Conservation (phyloP, 148 eudicot species). For the Diospyros kaki region DNA sequence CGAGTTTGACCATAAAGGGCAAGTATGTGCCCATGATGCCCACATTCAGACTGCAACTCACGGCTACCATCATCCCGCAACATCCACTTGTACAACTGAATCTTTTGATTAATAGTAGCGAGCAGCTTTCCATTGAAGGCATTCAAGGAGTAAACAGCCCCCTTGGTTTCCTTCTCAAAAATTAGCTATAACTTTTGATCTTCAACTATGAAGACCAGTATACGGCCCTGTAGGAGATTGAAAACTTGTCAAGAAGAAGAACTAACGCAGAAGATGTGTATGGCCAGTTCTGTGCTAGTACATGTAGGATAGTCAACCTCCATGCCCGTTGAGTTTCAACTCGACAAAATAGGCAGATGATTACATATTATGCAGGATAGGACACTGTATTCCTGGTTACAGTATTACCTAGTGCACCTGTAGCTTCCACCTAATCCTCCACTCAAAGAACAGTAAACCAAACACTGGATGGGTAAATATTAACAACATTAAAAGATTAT, state of each 20-base stretch:
- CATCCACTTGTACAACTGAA: conserved; percentile 94
- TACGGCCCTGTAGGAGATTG: conserved; percentile 59
- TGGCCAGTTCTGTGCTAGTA: too few relatives aligned
- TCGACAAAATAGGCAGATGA: too few relatives aligned
- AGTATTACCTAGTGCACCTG: too few relatives aligned
- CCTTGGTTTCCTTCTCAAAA: conserved; percentile 95
- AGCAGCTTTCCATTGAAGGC: conserved; percentile 91
- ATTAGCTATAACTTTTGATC: conserved; percentile 87
- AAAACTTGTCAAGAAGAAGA: neutral
- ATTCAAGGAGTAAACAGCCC: conserved; percentile 87
- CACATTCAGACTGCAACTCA: conserved; percentile 93
- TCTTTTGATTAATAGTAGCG: conserved; percentile 96
- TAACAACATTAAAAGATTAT: too few relatives aligned
- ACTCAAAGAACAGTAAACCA: too few relatives aligned
- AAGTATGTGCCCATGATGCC: conserved; percentile 97
- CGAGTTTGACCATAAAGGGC: conserved; percentile 95
- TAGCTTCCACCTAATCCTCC: too few relatives aligned
- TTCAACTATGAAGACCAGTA: conserved; percentile 77
- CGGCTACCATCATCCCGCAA: conserved; percentile 91
- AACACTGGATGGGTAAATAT: too few relatives aligned
- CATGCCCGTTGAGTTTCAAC: too few relatives aligned
- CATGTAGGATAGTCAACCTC: too few relatives aligned
- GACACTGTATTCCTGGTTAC: too few relatives aligned
- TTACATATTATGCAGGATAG: too few relatives aligned
- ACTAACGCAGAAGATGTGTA: too few relatives aligned